Base-by-base conservation (phyloP, 2,329 filamentous ascomycete species). In the Pochonia chlamydosporia region DNA sequence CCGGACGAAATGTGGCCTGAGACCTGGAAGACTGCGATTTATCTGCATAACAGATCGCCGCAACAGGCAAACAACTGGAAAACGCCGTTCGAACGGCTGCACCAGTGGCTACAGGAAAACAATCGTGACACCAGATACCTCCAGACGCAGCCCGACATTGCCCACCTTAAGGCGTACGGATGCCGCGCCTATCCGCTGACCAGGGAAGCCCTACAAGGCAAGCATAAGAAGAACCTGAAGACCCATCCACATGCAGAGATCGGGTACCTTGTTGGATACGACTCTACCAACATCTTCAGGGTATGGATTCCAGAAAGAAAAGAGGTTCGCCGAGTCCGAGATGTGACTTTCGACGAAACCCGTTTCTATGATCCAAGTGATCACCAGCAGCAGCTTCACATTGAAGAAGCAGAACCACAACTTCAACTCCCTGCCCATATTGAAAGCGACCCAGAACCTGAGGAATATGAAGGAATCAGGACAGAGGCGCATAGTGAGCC, bases 281-380 rank as follows among this genome's bases (percentile, higher is more conserved):
- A 47, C 3, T 50, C 41, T n/a, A 47, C 16, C 18, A 50, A 50
- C 23, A 50, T 50, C 23, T 50, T 42, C 36, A 43, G 23, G 24
- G 44, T 49, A 18, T 49, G n/a, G 26, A 39, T 49, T 24, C 26
- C 13, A 3, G 9, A 18, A 10, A 5, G 10, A n/a, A 16, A 3
- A 11, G n/a, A 50, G n/a, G 41, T 50, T 24, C 3, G 13, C 21
- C 33, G 40, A 23, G 30, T 47, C 13, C 40, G 44, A 24, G 35
- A 49, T 36, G 13, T 49, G 4, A 49, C 31, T 14, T 49, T 49
- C 20, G 46, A 49, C 31, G 20, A 50, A 39, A 21, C 31, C 8
- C 16, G 28, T 10, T 46, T 46, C 9, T 49, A 49, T 50, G 9
- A 47, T 43, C 46, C 23, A 33, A 24, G 42, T 28, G 7, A 18